A percentile compares a stretch with the other conserved stretches of the same genome.
These are phyloP conservation scores for Termitomyces sp. DNA, from an alignment of 768 basidiomycete species.

Conservation along the genomic window DNA sequence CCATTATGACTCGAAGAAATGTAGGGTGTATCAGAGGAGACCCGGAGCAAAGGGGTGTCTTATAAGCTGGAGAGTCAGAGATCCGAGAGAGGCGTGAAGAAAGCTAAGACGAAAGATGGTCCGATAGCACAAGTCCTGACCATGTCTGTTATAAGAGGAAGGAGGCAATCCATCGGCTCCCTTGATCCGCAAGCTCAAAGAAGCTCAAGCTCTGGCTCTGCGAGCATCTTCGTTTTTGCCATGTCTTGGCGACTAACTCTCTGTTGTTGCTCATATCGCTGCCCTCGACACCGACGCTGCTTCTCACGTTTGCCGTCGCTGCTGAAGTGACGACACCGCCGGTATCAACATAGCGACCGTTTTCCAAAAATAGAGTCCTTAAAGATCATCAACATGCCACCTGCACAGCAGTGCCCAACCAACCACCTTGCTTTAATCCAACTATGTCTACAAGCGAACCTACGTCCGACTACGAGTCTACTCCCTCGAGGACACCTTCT, in stretches of 20 bases:
- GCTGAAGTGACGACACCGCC: no score
- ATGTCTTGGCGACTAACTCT: no score
- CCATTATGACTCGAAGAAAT: slow-evolving; percentile 21
- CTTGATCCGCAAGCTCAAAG: not conserved
- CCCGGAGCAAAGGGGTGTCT: not conserved
- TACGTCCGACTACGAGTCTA: slow-evolving; percentile 4
- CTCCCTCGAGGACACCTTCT: slow-evolving; percentile 15
- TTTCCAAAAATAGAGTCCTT: slow-evolving; percentile 8
- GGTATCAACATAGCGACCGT: not conserved
- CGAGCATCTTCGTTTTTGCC: no score
- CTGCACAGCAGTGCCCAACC: not conserved
- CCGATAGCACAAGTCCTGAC: not conserved
- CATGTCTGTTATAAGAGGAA: no score
- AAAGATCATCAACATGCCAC: not conserved
- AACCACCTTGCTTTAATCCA: not conserved
- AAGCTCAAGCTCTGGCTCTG: not conserved
- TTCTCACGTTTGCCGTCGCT: no score
- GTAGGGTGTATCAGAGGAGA: not conserved
- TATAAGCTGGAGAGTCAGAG: not conserved
- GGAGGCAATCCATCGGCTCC: not conserved
- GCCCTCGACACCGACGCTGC: not conserved
- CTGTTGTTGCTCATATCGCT: not conserved
- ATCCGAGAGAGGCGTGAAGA: not conserved
- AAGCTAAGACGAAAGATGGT: not conserved
- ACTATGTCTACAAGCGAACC: slow-evolving; percentile 10